Evolutionary conservation across 208 protist species (phyloP), one percentile per base, ranked within the genome.

Genomic region (Trypanosoma theileri): DNA sequence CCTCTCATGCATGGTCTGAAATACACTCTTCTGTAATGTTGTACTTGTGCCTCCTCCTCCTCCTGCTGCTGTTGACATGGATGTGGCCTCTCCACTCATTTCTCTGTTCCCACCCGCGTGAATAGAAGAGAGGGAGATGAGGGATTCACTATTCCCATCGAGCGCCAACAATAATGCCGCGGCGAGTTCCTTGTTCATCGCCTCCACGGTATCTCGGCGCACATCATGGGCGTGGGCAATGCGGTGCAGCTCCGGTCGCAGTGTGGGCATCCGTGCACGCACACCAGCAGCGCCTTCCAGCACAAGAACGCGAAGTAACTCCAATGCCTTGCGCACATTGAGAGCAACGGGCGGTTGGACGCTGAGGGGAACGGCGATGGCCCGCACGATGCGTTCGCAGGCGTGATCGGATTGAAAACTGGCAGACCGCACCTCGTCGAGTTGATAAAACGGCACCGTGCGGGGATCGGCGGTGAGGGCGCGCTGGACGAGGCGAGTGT

Each of bases 341-440:
- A 53, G 19, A 4, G 46, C 6, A 6, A 35, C 28, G 1, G 28
- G 28, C 28, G 28, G 28, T 6, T 35, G 28, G 28, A 6, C 1
- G 28, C 4, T 35, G 28, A 35, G 28, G 28, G 28, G 28, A 35
- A 35, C 6, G 4, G 55, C 14, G 17, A 77, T 40, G 16, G 64
- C 58, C 10, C 60, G 53, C n/a, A 68, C 17, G 21, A 77, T 66
- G 65, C 59, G 66, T 24, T 77, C 71, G 57, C 71, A 77, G 13
- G 63, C 71, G 48, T 77, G 53, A 31, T 77, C 65, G 0, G 63
- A 71, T n/a, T 77, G 71, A 50, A 77, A 77, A 19, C 40, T 66
- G 14, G 71, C 71, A 56, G 71, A 65, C 19, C 63, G 54, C 21
- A 77, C 54, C 58, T 77, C 63, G 16, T 77, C 71, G 28, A 64